These are phyloP conservation scores for Candida nanaspora DNA, from an alignment of 805 yeast genomes.

Conservation along the genomic window DNA sequence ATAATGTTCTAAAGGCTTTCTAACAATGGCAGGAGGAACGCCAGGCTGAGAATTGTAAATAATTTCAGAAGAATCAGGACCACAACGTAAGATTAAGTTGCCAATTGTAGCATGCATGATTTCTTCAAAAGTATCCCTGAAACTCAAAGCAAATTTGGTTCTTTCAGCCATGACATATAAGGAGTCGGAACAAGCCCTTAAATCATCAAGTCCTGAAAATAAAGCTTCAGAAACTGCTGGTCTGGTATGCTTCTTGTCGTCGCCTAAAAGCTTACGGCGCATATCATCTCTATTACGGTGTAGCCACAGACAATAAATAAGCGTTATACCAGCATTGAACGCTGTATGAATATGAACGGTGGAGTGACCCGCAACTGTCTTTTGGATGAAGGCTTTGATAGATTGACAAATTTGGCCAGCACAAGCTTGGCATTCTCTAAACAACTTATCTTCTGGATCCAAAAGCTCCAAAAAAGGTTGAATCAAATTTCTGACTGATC, in stretches of 20 bases:
- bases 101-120: conserved; percentile 58
- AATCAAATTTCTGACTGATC: conserved; percentile 51
- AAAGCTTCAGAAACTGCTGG: conserved; percentile 49
- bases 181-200: conserved; percentile 58
- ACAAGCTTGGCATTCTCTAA: conserved; percentile 63
- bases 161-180: conserved; percentile 62
- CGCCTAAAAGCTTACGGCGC: conserved; percentile 47
- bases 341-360: conserved; percentile 61
- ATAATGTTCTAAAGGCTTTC: conserved; percentile 34
- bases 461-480: conserved; percentile 59
- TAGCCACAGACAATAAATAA: conserved; percentile 60
- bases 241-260: conserved; percentile 51
- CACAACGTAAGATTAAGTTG: conserved; percentile 54
- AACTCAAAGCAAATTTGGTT: conserved; percentile 51
- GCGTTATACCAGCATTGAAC: conserved; percentile 62
- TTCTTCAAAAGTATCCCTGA: conserved; percentile 63
- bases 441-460: conserved; percentile 53
- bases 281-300: conserved; percentile 55
- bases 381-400: conserved; percentile 56
- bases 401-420: conserved; percentile 65
- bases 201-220: conserved; percentile 51
- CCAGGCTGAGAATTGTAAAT: conserved; percentile 40
- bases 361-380: conserved; percentile 55
- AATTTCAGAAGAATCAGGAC: conserved; percentile 53
- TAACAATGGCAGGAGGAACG: conserved; percentile 53